Percentiles rank a stretch among this genome's conserved stretches.
These are phyloP conservation scores for Monascus purpureus DNA, from an alignment of 495 filamentous ascomycete species.

Conservation along the genomic window DNA sequence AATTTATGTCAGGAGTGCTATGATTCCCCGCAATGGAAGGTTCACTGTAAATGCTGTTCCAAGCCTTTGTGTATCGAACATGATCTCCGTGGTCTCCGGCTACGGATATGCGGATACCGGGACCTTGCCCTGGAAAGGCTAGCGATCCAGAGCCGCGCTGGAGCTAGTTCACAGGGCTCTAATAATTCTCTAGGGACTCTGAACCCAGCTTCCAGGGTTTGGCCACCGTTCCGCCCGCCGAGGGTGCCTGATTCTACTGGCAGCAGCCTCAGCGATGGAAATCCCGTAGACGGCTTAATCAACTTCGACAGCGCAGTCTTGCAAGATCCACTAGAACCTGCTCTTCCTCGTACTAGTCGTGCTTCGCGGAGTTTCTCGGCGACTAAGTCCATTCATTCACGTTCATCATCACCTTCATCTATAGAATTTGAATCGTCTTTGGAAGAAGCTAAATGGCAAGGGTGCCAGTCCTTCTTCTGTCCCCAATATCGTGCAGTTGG, in stretches of 20 bases:
- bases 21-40: constrained; percentile 43
- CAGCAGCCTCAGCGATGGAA: constrained; percentile 29
- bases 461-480: constrained; percentile 45
- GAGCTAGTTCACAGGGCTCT: constrained; percentile 2
- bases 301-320: constrained; percentile 10
- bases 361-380: constrained; percentile 19
- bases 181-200: constrained; percentile 1
- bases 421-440: constrained; percentile 25
- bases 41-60: constrained; percentile 42
- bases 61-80: constrained; percentile 47
- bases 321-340: constrained; percentile 6
- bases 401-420: constrained; percentile 25
- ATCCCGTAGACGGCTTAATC: constrained; percentile 12
- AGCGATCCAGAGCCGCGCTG: constrained; percentile 19
- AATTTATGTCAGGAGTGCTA: constrained; percentile 47
- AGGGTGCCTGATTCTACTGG: constrained; percentile 20
- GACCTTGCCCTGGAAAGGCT: constrained; percentile 41
- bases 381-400: constrained; percentile 28
- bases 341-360: neutral
- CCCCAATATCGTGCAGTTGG: constrained; percentile 34
- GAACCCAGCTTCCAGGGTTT: constrained; percentile 5
- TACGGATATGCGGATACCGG: constrained; percentile 44
- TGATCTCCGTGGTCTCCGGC: constrained; percentile 44
- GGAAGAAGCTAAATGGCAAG: constrained; percentile 35
- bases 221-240: constrained; percentile 22